These are phyloP conservation scores for Suillus subalutaceus DNA, from an alignment of 768 basidiomycete species.

Conservation along the genomic window DNA sequence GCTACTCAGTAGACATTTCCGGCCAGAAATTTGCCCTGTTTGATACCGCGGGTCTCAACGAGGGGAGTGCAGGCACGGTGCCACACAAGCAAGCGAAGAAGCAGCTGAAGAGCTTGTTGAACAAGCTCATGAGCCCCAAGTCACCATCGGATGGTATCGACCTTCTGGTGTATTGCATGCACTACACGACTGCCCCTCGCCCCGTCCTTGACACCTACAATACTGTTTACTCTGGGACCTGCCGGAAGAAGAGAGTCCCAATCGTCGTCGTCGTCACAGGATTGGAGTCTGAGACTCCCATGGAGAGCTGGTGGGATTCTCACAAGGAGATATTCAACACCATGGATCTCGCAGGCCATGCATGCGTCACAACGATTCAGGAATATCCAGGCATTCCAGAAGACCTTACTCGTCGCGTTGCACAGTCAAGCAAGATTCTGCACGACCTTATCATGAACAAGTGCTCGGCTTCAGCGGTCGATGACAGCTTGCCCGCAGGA, in stretches of 20 bases:
- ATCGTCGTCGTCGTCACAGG: slow-evolving; percentile 42
- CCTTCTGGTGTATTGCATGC: slow-evolving; percentile 44
- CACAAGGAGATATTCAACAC: slow-evolving; percentile 35
- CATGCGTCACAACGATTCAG: slow-evolving; percentile 43
- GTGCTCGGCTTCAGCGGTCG: background rate
- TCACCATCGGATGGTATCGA: background rate
- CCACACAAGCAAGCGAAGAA: slow-evolving; percentile 15
- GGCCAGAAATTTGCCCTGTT: slow-evolving; percentile 20
- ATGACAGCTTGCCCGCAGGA: slow-evolving; percentile 9
- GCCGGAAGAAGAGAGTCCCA: slow-evolving; percentile 36
- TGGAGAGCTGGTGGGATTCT: slow-evolving; percentile 36
- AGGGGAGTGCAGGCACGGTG: slow-evolving; percentile 20
- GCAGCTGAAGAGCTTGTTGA: slow-evolving; percentile 23
- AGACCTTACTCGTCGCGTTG: background rate
- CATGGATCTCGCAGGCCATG: slow-evolving; percentile 30
- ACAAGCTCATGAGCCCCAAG: slow-evolving; percentile 15
- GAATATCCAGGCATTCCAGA: background rate
- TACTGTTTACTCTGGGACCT: slow-evolving; percentile 42
- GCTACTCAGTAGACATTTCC: slow-evolving; percentile 11
- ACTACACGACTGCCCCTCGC: slow-evolving; percentile 33
- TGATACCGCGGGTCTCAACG: slow-evolving; percentile 44
- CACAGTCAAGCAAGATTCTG: slow-evolving; percentile 26
- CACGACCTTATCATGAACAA: slow-evolving; percentile 26
- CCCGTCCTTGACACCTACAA: slow-evolving; percentile 36
- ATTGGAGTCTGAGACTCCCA: slow-evolving; percentile 32